Percentiles rank a stretch among this genome's conserved stretches.
Evolutionary conservation across 345 rosid genomes (phyloP).

Genomic region (Streptanthus diversifolius): DNA sequence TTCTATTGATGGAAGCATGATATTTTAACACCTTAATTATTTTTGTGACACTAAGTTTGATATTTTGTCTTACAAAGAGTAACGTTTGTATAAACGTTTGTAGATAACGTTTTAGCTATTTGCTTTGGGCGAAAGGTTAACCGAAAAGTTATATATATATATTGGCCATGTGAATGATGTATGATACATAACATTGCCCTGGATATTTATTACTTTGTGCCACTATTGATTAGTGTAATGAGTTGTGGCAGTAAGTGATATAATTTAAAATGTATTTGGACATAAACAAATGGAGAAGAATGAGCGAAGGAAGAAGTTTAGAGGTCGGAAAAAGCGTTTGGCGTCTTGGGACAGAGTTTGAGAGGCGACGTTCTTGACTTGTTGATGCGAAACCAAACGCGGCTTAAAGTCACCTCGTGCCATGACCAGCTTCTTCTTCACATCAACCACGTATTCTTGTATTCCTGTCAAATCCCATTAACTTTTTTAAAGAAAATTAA

Average conservation of each 20-base stretch:
- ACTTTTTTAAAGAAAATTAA: too few species aligned
- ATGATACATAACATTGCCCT: background rate
- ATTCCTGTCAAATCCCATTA: slow-evolving; percentile 23
- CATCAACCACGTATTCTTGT: slow-evolving; percentile 30
- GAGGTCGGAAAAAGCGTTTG: slow-evolving; percentile 13
- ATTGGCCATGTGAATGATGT: background rate
- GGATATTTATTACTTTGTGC: background rate
- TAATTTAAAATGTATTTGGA: slow-evolving; percentile 1
- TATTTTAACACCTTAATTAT: background rate
- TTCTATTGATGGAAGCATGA: background rate
- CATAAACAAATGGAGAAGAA: slow-evolving; percentile 6
- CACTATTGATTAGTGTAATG: background rate
- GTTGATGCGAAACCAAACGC: slow-evolving; percentile 6
- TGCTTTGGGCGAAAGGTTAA: background rate
- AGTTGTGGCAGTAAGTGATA: background rate
- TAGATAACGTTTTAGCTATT: background rate
- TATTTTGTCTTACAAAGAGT: too few species aligned
- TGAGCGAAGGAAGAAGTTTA: slow-evolving; percentile 3
- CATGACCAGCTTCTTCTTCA: slow-evolving; percentile 30
- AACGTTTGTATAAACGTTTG: too few species aligned
- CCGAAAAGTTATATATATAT: too few species aligned
- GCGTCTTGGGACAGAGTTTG: slow-evolving; percentile 12
- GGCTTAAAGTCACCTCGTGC: slow-evolving; percentile 30
- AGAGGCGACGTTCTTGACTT: slow-evolving; percentile 11
- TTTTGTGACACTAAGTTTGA: background rate